Conservation (phyloP, 495 filamentous ascomycete genomes). For the Aspergillus cavernicola region DNA sequence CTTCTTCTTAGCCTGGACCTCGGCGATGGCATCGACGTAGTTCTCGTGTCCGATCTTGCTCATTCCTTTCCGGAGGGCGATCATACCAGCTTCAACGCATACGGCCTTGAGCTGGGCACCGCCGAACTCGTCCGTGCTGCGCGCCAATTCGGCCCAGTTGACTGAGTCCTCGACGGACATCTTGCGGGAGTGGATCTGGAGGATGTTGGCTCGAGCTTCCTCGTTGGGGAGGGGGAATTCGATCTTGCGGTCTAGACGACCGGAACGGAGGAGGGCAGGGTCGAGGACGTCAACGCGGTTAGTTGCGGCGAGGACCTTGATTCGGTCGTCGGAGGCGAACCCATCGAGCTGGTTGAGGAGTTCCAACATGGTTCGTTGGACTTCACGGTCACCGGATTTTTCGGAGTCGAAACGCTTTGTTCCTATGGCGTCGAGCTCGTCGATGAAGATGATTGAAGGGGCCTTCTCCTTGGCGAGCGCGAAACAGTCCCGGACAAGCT, state of each 20-base stretch:
- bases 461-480: conserved; percentile 98
- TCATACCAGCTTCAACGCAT: conserved; percentile 99
- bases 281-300: conserved; percentile 98
- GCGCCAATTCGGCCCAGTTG: conserved; percentile 94
- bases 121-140: conserved; percentile 98
- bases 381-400: conserved; percentile 96
- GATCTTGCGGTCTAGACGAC: conserved; percentile 96
- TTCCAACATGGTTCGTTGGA: conserved; percentile 98
- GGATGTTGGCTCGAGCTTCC: conserved; percentile 93
- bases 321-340: conserved; percentile 96
- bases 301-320: conserved; percentile 97
- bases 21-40: conserved; percentile 96
- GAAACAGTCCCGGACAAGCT: conserved; percentile 96
- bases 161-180: conserved; percentile 93
- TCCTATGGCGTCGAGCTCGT: conserved; percentile 94
- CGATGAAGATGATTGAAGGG: conserved; percentile 98
- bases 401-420: conserved; percentile 99
- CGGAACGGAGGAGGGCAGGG: conserved; percentile 87
- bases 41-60: conserved; percentile 96
- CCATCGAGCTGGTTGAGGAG: conserved; percentile 98
- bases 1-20: conserved; percentile 98
- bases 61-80: conserved; percentile 87
- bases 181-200: conserved; percentile 95
- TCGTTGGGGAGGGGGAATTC: conserved; percentile 99
- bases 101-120: conserved; percentile 97